Evolutionary conservation across 257 asterid species (phyloP).

Genomic region (Lycium barbarum): DNA sequence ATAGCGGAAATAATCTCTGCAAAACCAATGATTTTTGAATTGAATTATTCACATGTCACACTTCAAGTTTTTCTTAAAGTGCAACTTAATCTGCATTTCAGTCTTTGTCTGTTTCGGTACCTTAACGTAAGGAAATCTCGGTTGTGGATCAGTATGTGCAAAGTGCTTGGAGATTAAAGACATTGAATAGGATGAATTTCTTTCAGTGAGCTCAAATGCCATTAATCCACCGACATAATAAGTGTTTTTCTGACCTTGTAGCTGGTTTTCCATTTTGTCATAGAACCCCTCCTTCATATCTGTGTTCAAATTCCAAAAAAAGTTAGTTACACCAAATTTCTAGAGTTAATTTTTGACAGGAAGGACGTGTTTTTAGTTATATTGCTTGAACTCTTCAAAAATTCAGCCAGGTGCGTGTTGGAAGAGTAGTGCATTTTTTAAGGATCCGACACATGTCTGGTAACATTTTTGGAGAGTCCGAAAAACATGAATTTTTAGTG

Average conservation of each 20-base stretch:
- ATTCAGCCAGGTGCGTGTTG: neutral
- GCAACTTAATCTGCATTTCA: neutral
- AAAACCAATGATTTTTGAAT: constrained; percentile 26
- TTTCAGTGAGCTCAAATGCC: constrained; percentile 94
- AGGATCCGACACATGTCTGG: neutral
- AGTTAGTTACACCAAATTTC: neutral
- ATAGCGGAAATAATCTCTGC: constrained; percentile 69
- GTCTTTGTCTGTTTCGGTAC: constrained; percentile 46
- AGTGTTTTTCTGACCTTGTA: constrained; percentile 79
- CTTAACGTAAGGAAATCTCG: constrained; percentile 74
- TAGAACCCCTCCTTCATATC: constrained; percentile 78
- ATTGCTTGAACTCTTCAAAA: neutral
- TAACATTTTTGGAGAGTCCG: neutral
- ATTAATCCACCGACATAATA: constrained; percentile 81
- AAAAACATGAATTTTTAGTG: neutral
- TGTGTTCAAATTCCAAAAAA: constrained; percentile 32
- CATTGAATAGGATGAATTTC: constrained; percentile 79
- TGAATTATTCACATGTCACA: neutral
- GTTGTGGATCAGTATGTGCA: constrained; percentile 57
- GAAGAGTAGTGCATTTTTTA: neutral
- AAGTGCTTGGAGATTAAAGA: constrained; percentile 65
- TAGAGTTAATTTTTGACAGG: neutral
- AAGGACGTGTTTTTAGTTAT: neutral
- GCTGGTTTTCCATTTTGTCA: constrained; percentile 61
- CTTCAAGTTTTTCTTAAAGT: constrained; percentile 13